A percentile compares a stretch with the other conserved stretches of the same genome.
phyloP scores from a whole-genome alignment of 1,284 basidiomycete species.

The Stygiomarasmius scandens region DNA sequence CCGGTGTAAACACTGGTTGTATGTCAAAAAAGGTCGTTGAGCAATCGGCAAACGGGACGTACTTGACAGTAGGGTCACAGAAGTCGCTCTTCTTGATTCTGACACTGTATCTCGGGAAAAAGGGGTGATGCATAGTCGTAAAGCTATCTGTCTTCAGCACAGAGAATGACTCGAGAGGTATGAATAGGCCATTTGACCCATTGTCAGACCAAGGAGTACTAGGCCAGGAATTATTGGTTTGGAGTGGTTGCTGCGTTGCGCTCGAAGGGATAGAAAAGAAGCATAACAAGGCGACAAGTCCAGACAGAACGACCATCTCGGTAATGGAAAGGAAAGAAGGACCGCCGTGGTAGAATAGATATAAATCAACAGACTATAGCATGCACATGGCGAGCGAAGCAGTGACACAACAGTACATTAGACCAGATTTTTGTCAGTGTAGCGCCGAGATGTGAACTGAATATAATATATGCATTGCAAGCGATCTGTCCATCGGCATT shows the following conservation, averaged over 20 bases:
- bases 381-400: no score
- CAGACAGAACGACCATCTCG: background rate
- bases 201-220: background rate
- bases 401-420: no score
- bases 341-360: no score
- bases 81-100: constrained; percentile 55
- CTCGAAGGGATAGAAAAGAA: background rate
- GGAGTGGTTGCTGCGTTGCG: no score
- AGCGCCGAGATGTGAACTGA: no score
- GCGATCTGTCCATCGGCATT: no score
- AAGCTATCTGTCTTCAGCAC: constrained; percentile 46
- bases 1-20: constrained; percentile 37
- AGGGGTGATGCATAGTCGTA: constrained; percentile 52
- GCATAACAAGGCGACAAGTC: background rate
- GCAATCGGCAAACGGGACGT: constrained; percentile 7
- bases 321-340: background rate
- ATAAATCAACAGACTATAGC: no score
- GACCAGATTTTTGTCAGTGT: no score
- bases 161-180: constrained; percentile 42
- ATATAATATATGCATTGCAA: no score
- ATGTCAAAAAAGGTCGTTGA: constrained; percentile 3
- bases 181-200: constrained; percentile 30
- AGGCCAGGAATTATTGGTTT: no score
- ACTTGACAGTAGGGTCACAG: constrained; percentile 58
- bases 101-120: constrained; percentile 54